phyloP scores from a whole-genome alignment of 352 stramenopile genomes.

The Phytopythium aichiense region DNA sequence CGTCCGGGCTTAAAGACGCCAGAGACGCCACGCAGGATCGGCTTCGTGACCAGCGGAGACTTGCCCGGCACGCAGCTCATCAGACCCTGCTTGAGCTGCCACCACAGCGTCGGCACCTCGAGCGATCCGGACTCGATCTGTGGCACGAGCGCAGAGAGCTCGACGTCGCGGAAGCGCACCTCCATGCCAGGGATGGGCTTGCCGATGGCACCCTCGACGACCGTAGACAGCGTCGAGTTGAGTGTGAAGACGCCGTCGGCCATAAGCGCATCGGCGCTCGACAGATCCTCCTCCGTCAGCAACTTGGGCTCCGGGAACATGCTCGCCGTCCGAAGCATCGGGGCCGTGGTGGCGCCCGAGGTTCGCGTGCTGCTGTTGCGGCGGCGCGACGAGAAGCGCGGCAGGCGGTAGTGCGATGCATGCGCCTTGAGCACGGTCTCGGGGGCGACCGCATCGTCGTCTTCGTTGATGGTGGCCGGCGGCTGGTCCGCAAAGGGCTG shows the following conservation, averaged over 20 bases:
- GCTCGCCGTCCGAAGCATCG: conserved; percentile 19
- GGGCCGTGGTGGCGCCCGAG: conserved; percentile 8
- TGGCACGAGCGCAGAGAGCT: conserved; percentile 27
- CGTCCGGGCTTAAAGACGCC: conserved; percentile 41
- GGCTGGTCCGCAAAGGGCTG: not conserved
- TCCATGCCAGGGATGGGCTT: conserved; percentile 45
- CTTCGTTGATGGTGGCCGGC: conserved; percentile 6
- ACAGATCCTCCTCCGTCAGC: conserved; percentile 26
- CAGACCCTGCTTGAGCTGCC: conserved; percentile 25
- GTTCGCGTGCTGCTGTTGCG: conserved; percentile 15
- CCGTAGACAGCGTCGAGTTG: conserved; percentile 40
- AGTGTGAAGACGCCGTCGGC: conserved; percentile 42
- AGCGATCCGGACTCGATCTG: conserved; percentile 12
- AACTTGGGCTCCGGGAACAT: conserved; percentile 20
- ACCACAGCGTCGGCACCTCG: conserved; percentile 41
- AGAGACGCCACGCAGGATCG: conserved; percentile 41
- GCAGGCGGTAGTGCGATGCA: conserved; percentile 21
- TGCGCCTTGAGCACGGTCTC: conserved; percentile 16
- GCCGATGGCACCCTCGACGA: conserved; percentile 33
- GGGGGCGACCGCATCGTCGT: conserved; percentile 7
- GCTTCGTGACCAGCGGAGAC: conserved; percentile 33
- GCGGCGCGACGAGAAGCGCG: conserved; percentile 26
- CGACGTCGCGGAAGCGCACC: conserved; percentile 47
- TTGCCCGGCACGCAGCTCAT: conserved; percentile 7
- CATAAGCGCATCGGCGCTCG: conserved; percentile 44